Evolutionary conservation across 2,329 filamentous ascomycete genomes (phyloP).

Genomic region (Seiridium cupressi): DNA sequence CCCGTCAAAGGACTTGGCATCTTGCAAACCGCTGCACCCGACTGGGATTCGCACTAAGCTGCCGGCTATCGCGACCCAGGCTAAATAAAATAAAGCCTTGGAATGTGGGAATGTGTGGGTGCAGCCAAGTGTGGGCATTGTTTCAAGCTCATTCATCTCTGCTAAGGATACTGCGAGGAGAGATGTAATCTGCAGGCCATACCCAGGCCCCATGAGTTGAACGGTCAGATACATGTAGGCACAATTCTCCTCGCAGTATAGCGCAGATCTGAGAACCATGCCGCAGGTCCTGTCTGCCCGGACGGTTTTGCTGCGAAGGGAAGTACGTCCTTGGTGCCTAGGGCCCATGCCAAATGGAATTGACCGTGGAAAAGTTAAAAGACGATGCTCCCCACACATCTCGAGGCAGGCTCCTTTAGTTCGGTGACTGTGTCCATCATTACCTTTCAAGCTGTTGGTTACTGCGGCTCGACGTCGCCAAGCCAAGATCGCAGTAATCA

Average conservation of each 20-base stretch:
- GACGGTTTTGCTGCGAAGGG: background rate
- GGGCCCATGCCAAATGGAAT: background rate
- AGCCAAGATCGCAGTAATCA: background rate
- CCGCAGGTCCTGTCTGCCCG: background rate
- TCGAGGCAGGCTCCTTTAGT: background rate
- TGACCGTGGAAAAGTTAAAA: background rate
- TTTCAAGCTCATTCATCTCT: slow-evolving; percentile 1
- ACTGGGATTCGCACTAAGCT: background rate
- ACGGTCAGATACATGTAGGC: background rate
- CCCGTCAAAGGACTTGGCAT: background rate
- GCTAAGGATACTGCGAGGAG: background rate
- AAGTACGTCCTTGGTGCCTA: background rate
- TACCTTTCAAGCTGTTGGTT: background rate
- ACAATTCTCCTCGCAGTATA: background rate
- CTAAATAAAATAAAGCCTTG: background rate
- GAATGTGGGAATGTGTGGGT: background rate
- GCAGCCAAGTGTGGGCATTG: background rate
- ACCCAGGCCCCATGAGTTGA: background rate
- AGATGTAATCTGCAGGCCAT: background rate
- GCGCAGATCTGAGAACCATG: background rate
- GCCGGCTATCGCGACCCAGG: slow-evolving; percentile 1
- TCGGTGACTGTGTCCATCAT: slow-evolving; percentile 2
- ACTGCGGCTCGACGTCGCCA: background rate
- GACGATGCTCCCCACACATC: slow-evolving; percentile 1
- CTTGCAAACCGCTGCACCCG: background rate